A percentile compares a stretch with the other conserved stretches of the same genome.
Evolutionary conservation across 2,329 filamentous ascomycete genomes (phyloP).

Genomic region (Colletotrichum lentis): DNA sequence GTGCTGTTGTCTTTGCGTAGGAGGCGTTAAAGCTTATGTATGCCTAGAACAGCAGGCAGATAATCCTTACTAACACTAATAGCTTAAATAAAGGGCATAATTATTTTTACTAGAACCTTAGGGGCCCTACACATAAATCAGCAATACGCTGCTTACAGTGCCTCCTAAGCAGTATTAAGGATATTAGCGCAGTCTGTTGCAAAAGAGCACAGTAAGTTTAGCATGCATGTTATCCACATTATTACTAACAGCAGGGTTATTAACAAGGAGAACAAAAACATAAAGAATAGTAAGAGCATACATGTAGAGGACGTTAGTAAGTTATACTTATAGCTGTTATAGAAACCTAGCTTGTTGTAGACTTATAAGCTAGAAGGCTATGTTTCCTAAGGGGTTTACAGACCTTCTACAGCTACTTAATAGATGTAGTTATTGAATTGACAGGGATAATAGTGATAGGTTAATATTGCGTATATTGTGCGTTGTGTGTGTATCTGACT

Average conservation of each 20-base stretch:
- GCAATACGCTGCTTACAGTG: slow-evolving; percentile 64
- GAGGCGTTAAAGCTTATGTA: slow-evolving; percentile 61
- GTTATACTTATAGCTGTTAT: slow-evolving; percentile 58
- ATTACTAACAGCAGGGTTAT: slow-evolving; percentile 64
- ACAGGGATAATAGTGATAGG: no score
- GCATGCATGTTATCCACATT: slow-evolving; percentile 66
- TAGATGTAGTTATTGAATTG: no score
- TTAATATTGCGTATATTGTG: no score
- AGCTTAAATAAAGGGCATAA: slow-evolving; percentile 63
- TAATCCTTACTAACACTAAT: slow-evolving; percentile 52
- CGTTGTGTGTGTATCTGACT: no score
- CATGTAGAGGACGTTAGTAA: slow-evolving; percentile 65
- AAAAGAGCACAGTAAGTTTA: slow-evolving; percentile 64
- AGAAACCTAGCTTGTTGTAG: slow-evolving; percentile 38
- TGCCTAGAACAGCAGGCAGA: slow-evolving; percentile 58
- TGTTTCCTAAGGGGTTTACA: no score
- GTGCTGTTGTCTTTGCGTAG: slow-evolving; percentile 64
- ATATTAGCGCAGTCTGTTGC: slow-evolving; percentile 65
- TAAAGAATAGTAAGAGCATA: slow-evolving; percentile 62
- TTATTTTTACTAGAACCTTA: slow-evolving; percentile 66
- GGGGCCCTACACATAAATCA: slow-evolving; percentile 62
- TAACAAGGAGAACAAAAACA: slow-evolving; percentile 59
- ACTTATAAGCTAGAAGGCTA: slow-evolving; percentile 36
- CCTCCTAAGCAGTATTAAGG: slow-evolving; percentile 59
- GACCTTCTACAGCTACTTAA: no score